These are phyloP conservation scores for Sporothrix pseudoabietina DNA, from an alignment of 2,329 filamentous ascomycete genomes.

Conservation along the genomic window DNA sequence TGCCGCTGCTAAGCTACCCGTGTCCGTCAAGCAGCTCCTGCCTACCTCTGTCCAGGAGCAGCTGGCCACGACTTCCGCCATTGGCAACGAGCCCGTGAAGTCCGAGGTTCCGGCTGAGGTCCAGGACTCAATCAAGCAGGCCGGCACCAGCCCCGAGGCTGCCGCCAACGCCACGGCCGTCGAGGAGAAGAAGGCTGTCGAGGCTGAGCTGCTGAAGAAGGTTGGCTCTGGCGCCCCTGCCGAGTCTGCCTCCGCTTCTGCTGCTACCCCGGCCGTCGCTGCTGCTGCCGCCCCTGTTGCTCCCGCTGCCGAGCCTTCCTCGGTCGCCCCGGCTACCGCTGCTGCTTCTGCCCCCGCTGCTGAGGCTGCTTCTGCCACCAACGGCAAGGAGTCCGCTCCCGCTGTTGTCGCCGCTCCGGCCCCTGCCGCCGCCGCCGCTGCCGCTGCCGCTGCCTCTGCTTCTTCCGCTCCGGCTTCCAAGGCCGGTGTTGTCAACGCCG, in stretches of 20 bases:
- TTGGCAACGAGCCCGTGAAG: conserved; percentile 48
- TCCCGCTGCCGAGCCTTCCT: conserved; percentile 43
- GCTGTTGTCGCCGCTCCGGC: conserved; percentile 26
- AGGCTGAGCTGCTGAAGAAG: conserved; percentile 71
- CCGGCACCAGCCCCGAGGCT: conserved; percentile 69
- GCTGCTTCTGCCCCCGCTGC: conserved; percentile 37
- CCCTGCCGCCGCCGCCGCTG: conserved; percentile 45
- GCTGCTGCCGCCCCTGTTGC: conserved; percentile 22
- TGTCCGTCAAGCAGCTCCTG: conserved; percentile 55
- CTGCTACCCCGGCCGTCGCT: conserved; percentile 32
- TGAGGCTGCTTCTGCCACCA: conserved; percentile 19
- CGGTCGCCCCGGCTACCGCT: not conserved
- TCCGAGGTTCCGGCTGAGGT: conserved; percentile 59
- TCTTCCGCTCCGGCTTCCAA: conserved; percentile 40
- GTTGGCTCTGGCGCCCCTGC: conserved; percentile 40
- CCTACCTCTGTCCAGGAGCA: conserved; percentile 54
- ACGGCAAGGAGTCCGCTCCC: not conserved
- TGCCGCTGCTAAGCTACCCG: conserved; percentile 53
- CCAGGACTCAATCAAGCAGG: conserved; percentile 59
- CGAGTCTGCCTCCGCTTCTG: conserved; percentile 33
- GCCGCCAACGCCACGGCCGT: conserved; percentile 69
- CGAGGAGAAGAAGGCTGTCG: conserved; percentile 72
- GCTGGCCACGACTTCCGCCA: conserved; percentile 48
- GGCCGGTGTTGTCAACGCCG: conserved; percentile 44
- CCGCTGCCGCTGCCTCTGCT: conserved; percentile 30